Base-by-base conservation (phyloP, 2,329 filamentous ascomycete genomes). In the Chalaropsis ovoidea region DNA sequence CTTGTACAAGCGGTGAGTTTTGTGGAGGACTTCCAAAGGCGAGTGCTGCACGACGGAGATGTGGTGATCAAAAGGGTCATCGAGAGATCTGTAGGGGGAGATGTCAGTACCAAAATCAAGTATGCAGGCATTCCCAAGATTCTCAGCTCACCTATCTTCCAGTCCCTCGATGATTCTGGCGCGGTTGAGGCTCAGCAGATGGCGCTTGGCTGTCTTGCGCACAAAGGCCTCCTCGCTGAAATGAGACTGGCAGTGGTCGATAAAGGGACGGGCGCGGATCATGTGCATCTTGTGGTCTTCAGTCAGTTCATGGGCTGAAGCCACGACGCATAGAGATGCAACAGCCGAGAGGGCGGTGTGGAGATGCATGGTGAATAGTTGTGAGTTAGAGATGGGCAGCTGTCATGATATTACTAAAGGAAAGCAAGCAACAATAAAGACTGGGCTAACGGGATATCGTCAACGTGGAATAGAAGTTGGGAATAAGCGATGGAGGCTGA, bases 1-100 rank as follows among this genome's bases (percentile, higher is more conserved):
- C 19, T 71, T 65, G 31, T 72, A 72, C 7, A 76, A 76, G 65
- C 74, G 69, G 70, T 79, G 77, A 49, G 76, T 74, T 17, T 70
- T 74, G 67, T 69, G 72, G 7, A 79, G 69, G 5, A 70, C 68
- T 19, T 67, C 67, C 17, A 43, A 19, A 15, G 64, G 63, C 11
- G 62, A 67, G 22, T 67, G 65, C 8, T 65, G 63, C n/a, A 61
- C 31, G n/a, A 54, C 27, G 7, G 60, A 15, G 11, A 61, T 61
- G 41, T 42, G 63, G 19, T 65, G 56, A 52, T 67, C 60, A 10
- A 56, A 65, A 39, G 58, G 64, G 60, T 64, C 60, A 35, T 67
- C 67, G 3, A 63, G 66, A 27, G 67, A 68, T 15, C 68, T 69
- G 22, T 19, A 56, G 35, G n/a, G 24, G 43, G 17, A 19, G 3